phyloP scores from a whole-genome alignment of 306 rosid genomes.

The Quercus variabilis region DNA sequence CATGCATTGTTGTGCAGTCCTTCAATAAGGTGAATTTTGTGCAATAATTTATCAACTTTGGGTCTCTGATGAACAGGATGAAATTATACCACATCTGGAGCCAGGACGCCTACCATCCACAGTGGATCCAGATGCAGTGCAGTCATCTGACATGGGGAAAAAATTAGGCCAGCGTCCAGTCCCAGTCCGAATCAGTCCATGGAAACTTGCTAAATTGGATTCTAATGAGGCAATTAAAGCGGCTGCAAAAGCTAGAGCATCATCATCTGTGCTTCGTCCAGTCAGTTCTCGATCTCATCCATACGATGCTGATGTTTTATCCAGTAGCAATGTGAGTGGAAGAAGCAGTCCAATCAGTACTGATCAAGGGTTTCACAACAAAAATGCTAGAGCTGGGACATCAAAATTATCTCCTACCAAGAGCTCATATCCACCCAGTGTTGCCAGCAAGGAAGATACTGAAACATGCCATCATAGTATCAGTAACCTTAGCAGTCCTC shows the following conservation, averaged over 20 bases:
- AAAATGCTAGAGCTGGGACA: conserved; percentile 49
- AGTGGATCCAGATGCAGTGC: conserved; percentile 76
- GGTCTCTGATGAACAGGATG: conserved; percentile 52
- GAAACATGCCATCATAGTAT: conserved; percentile 52
- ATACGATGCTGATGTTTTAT: conserved; percentile 54
- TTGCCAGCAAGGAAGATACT: conserved; percentile 66
- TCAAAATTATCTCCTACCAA: conserved; percentile 58
- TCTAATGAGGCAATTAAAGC: conserved; percentile 74
- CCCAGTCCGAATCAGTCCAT: conserved; percentile 67
- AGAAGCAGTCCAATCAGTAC: conserved; percentile 70
- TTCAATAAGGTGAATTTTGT: not conserved
- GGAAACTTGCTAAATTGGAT: conserved; percentile 87
- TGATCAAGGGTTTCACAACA: conserved; percentile 49
- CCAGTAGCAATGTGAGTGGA: conserved; percentile 72
- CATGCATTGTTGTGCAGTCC: not conserved
- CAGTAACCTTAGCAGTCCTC: conserved; percentile 75
- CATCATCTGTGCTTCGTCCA: conserved; percentile 87
- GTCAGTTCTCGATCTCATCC: conserved; percentile 52
- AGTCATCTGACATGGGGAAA: conserved; percentile 54
- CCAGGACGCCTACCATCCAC: conserved; percentile 82
- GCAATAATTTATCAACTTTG: conserved; percentile 20
- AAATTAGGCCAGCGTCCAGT: conserved; percentile 51
- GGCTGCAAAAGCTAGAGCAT: conserved; percentile 78
- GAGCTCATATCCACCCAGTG: conserved; percentile 71
- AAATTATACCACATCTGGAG: conserved; percentile 81